Percentiles rank a stretch among this genome's conserved stretches.
phyloP scores from a whole-genome alignment of 345 rosid species.

The Salix purpurea region DNA sequence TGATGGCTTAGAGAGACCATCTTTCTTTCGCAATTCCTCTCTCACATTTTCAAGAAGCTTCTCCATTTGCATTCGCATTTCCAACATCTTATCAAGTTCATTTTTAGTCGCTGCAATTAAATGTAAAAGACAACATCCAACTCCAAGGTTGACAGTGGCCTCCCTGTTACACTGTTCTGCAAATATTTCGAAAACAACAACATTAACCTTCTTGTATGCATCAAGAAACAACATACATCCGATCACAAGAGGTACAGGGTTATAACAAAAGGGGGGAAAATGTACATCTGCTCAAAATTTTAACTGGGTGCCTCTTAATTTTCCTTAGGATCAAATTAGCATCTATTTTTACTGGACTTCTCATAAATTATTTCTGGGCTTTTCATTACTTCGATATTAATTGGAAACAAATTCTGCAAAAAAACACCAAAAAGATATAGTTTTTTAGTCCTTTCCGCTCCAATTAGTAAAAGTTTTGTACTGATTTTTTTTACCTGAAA shows the following conservation, averaged over 20 bases:
- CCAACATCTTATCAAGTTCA: conserved; percentile 53
- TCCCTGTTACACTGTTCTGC: conserved; percentile 34
- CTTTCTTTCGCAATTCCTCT: conserved; percentile 27
- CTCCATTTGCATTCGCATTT: conserved; percentile 49
- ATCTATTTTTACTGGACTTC: neutral
- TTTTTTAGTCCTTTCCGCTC: neutral
- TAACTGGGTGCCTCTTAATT: neutral
- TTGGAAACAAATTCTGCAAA: neutral
- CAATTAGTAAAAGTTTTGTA: neutral
- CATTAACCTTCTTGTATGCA: neutral
- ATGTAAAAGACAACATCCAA: conserved; percentile 48
- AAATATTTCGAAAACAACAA: neutral
- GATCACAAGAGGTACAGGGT: neutral
- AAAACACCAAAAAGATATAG: neutral
- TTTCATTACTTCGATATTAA: neutral
- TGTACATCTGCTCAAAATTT: neutral
- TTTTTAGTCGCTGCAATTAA: conserved; percentile 47
- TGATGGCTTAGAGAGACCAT: conserved; percentile 10
- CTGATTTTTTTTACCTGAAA: conserved; percentile 1
- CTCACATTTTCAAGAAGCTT: conserved; percentile 36
- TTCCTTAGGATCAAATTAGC: neutral
- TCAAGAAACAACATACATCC: neutral
- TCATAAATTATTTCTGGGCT: neutral
- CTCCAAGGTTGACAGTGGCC: conserved; percentile 42
- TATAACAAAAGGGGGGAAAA: neutral